Evolutionary conservation across 2,329 filamentous ascomycete genomes (phyloP), one percentile per base, ranked within the genome.

Genomic region (Rosellinia necatrix): DNA sequence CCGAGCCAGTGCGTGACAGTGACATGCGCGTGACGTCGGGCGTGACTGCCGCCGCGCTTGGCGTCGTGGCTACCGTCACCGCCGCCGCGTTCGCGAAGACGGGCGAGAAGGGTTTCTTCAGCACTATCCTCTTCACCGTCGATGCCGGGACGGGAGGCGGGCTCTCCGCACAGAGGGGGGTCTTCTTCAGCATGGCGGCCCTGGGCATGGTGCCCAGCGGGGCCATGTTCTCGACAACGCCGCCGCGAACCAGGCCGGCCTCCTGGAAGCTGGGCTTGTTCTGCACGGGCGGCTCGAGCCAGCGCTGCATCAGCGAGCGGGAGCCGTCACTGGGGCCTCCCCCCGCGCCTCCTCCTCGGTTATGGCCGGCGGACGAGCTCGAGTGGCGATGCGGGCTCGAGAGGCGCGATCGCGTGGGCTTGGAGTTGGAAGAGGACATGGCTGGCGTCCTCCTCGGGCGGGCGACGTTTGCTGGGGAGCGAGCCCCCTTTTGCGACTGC

Each of bases 201-300:
- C 83, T 84, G 10, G 92, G 92, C 64, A 86, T 79, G 51, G 86
- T 81, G 35, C 92, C 92, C 53, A 96, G 76, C 22, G 92, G 87
- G 49, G 86, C 87, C 92, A 96, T 96, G 66, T 87, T 87, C 72
- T 90, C 87, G 56, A 96, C 78, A 15, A 96, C 89, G 61, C 90
- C 90, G 71, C 86, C 84, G 44, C 88, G 81, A 66, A 88, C 78
- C 64, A 94, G 81, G 40, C 89, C 89, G 54, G 81, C 84, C 70
- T 96, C 91, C 76, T 90, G 85, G 70, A 88, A 96, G 70, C 89
- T 93, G 9, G 92, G 70, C 72, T 81, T 83, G 72, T 75, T 78
- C 72, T 83, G 81, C 34, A 84, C 74, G 6, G 80, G 75, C 9
- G 82, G 82, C 69, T 86, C 83, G 61, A 85, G 71, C 83, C 83